phyloP scores from a whole-genome alignment of 176 grass and related monocot genomes.

The Oryza officinalis region DNA sequence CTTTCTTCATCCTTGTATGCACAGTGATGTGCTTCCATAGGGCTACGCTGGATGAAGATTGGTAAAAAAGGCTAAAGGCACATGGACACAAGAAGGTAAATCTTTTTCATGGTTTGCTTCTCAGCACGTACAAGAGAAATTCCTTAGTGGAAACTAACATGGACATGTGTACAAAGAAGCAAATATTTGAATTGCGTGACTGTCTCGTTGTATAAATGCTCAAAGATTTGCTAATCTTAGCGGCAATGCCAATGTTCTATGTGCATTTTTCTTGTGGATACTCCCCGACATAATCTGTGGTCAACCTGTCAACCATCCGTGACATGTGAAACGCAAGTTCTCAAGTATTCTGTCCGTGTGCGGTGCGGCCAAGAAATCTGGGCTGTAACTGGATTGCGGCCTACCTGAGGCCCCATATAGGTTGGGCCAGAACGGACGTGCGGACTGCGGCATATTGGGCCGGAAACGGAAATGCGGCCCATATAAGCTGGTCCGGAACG shows the following conservation, averaged over 20 bases:
- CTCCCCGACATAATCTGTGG: no score
- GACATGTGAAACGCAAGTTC: no score
- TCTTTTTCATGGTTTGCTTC: background rate
- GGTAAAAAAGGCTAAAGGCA: conserved; percentile 34
- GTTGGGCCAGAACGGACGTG: no score
- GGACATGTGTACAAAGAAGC: conserved; percentile 37
- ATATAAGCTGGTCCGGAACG: no score
- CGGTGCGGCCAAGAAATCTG: no score
- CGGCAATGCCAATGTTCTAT: background rate
- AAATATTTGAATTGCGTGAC: background rate
- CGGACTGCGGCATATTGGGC: no score
- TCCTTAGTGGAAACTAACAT: conserved; percentile 28
- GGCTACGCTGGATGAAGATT: conserved; percentile 87
- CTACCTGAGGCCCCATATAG: no score
- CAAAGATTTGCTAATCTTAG: background rate
- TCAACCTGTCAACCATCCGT: no score
- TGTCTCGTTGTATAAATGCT: background rate
- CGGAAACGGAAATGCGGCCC: no score
- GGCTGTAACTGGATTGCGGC: no score
- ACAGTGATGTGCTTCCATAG: conserved; percentile 85
- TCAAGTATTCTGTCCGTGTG: no score
- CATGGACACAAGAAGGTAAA: background rate
- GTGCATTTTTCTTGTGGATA: background rate
- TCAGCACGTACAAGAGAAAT: background rate
- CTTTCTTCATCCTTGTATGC: conserved; percentile 96